A percentile compares a stretch with the other conserved stretches of the same genome.
Evolutionary conservation across 2,329 filamentous ascomycete genomes (phyloP).

Genomic region (Colletotrichum sp.): DNA sequence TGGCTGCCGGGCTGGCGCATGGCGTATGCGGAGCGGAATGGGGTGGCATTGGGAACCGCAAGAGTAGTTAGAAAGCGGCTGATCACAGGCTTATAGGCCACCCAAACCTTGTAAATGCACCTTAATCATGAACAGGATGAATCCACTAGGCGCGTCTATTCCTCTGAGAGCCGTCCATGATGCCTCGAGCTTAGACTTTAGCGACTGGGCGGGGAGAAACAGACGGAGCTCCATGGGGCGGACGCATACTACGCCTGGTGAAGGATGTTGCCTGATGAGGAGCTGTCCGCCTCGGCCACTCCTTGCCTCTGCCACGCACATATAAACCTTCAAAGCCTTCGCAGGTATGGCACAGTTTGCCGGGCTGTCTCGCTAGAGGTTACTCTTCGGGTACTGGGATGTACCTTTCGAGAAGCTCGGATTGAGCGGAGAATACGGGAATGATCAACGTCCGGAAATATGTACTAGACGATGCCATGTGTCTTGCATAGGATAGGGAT

Average conservation of each 20-base stretch:
- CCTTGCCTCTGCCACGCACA: background rate
- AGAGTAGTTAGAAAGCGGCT: background rate
- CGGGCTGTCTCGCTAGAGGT: background rate
- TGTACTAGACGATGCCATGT: background rate
- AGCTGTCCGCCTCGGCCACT: background rate
- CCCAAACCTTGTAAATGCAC: background rate
- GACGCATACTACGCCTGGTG: background rate
- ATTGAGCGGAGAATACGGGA: background rate
- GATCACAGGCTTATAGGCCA: background rate
- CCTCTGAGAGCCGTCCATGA: background rate
- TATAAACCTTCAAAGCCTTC: background rate
- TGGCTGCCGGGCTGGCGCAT: background rate
- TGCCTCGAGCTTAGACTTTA: background rate
- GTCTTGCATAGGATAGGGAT: background rate
- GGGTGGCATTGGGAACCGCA: fast-evolving
- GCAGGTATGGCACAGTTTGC: background rate
- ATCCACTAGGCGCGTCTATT: background rate
- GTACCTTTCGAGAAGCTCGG: background rate
- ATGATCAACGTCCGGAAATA: background rate
- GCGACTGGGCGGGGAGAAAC: background rate
- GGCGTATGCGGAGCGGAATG: background rate
- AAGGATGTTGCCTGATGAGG: background rate
- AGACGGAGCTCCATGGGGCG: background rate
- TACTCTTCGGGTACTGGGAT: background rate
- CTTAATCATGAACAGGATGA: background rate